Evolutionary conservation across 2,329 filamentous ascomycete genomes (phyloP).

Genomic region (Verticillium tricorpus): DNA sequence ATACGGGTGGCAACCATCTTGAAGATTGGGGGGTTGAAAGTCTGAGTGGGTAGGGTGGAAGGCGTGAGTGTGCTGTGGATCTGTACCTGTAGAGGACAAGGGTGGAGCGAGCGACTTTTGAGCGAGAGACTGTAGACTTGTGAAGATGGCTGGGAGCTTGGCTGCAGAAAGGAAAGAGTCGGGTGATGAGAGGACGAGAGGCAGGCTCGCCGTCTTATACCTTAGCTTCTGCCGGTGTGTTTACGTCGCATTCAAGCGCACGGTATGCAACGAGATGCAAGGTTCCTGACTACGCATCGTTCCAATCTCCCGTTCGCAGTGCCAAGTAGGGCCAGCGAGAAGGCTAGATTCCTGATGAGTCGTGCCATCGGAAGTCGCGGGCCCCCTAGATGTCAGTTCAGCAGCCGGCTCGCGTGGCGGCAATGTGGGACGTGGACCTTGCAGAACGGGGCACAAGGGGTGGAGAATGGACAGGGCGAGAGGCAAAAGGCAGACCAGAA

Average conservation of each 20-base stretch:
- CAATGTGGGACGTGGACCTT: not conserved
- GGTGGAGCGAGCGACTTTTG: not conserved
- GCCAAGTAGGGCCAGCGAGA: not conserved
- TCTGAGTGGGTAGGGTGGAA: not conserved
- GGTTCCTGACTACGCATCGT: not conserved
- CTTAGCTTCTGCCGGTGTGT: not conserved
- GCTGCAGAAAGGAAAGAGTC: not conserved
- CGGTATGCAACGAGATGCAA: not conserved
- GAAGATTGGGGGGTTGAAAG: not conserved
- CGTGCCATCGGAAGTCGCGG: not conserved
- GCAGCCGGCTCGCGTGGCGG: not conserved
- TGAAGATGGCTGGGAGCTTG: not conserved
- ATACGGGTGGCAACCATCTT: constrained; percentile 3
- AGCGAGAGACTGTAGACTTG: not conserved
- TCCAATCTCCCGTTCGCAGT: not conserved
- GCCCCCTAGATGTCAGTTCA: not conserved
- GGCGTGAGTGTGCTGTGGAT: not conserved
- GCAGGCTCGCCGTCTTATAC: not conserved
- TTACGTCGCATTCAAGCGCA: not conserved
- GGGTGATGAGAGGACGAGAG: not conserved
- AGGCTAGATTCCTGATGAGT: not conserved
- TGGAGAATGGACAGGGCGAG: not conserved
- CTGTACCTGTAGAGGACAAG: not conserved
- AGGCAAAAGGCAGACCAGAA: not conserved
- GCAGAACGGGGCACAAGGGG: not conserved